phyloP scores from a whole-genome alignment of 2,329 filamentous ascomycete species.

The Aspergillus sp. region DNA sequence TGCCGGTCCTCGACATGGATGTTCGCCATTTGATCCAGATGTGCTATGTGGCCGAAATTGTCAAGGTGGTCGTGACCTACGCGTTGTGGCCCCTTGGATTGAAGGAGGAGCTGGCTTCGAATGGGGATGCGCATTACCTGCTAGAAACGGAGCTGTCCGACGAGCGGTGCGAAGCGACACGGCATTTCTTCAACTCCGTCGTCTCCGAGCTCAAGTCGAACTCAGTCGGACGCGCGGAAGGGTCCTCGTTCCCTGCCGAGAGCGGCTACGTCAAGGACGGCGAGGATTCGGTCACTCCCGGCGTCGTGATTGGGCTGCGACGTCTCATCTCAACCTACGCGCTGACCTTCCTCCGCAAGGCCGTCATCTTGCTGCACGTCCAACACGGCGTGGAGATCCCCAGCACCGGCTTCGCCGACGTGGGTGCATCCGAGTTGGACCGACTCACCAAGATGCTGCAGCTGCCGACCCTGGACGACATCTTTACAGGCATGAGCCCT shows the following conservation, averaged over 20 bases:
- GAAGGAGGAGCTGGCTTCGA: slow-evolving; percentile 32
- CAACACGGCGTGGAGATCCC: slow-evolving; percentile 88
- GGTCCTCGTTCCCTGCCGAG: slow-evolving; percentile 36
- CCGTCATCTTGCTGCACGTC: slow-evolving; percentile 77
- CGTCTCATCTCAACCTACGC: slow-evolving; percentile 72
- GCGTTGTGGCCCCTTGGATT: slow-evolving; percentile 40
- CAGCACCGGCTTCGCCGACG: slow-evolving; percentile 61
- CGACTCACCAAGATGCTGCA: slow-evolving; percentile 75
- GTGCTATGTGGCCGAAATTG: slow-evolving; percentile 87
- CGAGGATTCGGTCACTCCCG: slow-evolving; percentile 33
- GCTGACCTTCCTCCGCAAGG: slow-evolving; percentile 85
- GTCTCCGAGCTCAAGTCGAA: slow-evolving; percentile 37
- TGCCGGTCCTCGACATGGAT: slow-evolving; percentile 67
- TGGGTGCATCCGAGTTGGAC: slow-evolving; percentile 74
- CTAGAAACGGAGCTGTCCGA: slow-evolving; percentile 28
- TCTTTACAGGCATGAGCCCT: slow-evolving; percentile 62
- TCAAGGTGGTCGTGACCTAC: slow-evolving; percentile 70
- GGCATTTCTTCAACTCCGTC: slow-evolving; percentile 39
- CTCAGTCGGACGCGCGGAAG: slow-evolving; percentile 34
- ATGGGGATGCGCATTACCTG: slow-evolving; percentile 28
- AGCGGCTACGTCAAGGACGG: slow-evolving; percentile 40
- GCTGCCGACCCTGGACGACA: slow-evolving; percentile 74
- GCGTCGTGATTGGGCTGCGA: slow-evolving; percentile 33
- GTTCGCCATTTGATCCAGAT: slow-evolving; percentile 77
- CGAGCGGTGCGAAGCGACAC: slow-evolving; percentile 29